Percentiles rank a stretch among this genome's conserved stretches.
Conservation (phyloP, 768 basidiomycete genomes). For the Pleurotus eryngii region DNA sequence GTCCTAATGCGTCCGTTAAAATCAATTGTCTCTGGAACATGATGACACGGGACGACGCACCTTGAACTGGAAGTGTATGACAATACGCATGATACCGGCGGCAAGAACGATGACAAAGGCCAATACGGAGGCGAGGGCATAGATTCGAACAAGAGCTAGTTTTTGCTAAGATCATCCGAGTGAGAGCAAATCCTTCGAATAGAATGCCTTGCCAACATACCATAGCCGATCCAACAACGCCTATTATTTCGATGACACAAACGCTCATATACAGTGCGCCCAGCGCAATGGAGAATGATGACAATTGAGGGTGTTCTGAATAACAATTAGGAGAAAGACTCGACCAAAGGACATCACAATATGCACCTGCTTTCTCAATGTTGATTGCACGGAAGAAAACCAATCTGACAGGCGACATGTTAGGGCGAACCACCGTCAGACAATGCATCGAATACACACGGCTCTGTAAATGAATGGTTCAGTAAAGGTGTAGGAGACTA, state of each 20-base stretch:
- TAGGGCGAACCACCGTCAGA: no score
- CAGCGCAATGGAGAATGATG: conserved; percentile 53
- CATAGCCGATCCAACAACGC: conserved; percentile 43
- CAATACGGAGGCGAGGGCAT: conserved; percentile 47
- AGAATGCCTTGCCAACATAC: conserved; percentile 35
- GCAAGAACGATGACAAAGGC: conserved; percentile 48
- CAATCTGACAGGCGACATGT: conserved; percentile 38
- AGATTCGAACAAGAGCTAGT: conserved; percentile 47
- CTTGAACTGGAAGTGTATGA: conserved; percentile 71
- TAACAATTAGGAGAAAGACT: background rate
- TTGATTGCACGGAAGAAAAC: conserved; percentile 56
- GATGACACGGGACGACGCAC: conserved; percentile 25
- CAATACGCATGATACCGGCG: conserved; percentile 48
- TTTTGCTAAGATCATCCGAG: conserved; percentile 44
- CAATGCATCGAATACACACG: conserved; percentile 19
- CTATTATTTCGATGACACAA: conserved; percentile 52
- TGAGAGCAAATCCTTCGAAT: background rate
- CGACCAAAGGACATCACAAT: background rate
- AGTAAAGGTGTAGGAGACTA: background rate
- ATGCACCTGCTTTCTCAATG: conserved; percentile 48
- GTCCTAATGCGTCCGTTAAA: conserved; percentile 30
- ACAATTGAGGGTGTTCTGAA: conserved; percentile 44
- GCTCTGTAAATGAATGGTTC: conserved; percentile 20
- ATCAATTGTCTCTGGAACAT: background rate
- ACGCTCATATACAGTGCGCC: conserved; percentile 54